Percentiles rank a stretch among this genome's conserved stretches.
Conservation (phyloP, 768 basidiomycete species). For the Cystobasidium tubakii region DNA sequence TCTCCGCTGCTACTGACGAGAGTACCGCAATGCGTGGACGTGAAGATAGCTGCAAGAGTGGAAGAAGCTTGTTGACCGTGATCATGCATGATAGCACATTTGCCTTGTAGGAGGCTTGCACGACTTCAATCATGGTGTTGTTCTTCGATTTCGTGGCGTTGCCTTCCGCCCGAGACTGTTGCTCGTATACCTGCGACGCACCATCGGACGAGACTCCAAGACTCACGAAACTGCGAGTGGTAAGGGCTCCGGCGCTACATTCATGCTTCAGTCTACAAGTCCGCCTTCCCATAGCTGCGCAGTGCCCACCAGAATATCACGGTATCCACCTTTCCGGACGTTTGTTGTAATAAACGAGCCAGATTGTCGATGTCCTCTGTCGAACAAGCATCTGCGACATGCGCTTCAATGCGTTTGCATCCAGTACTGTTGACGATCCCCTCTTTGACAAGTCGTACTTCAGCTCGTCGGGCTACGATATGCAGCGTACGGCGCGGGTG, state of each 20-base stretch:
- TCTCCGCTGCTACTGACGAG: constrained; percentile 31
- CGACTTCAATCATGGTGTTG: neutral
- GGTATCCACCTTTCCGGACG: constrained; percentile 15
- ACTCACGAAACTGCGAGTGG: neutral
- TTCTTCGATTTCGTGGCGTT: too few relatives aligned
- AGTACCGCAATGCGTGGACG: constrained; percentile 3
- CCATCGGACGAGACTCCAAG: neutral
- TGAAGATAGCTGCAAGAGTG: constrained; percentile 7
- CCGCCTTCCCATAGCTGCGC: neutral
- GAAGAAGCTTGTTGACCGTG: neutral
- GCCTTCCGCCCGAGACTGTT: neutral
- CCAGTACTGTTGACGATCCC: neutral
- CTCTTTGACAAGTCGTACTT: neutral
- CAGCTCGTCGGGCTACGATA: constrained; percentile 15
- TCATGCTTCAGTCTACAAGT: neutral
- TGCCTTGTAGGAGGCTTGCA: constrained; percentile 6
- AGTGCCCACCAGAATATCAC: constrained; percentile 16
- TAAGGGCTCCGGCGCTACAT: constrained; percentile 20
- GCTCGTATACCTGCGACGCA: neutral
- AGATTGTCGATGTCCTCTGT: neutral
- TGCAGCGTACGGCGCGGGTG: neutral
- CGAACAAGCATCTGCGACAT: too few relatives aligned
- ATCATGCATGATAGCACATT: constrained; percentile 23
- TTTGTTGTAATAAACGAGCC: neutral
- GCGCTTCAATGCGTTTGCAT: neutral